Base-by-base conservation (phyloP, 495 filamentous ascomycete species). In the Tuber magnatum region DNA sequence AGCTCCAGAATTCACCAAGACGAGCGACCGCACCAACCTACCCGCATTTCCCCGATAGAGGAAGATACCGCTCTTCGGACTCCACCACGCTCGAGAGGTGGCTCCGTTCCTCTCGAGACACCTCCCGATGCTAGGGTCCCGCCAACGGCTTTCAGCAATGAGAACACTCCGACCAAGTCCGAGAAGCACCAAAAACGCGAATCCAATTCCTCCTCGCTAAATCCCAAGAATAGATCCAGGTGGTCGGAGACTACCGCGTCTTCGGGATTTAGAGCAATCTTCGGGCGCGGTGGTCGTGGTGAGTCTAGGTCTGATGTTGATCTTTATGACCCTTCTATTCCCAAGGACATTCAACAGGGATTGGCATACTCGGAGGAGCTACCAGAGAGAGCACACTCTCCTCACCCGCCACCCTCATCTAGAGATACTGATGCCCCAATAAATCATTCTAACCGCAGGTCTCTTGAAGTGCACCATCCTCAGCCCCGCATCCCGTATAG, bases 171-270 rank as follows among this genome's bases (percentile, higher is more conserved):
- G 43, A 86, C 84, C 79, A 88, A 88, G 77, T 84, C 86, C 72
- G 89, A 88, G 10, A 92, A 92, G 42, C 94, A 94, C 84, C 87
- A 88, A 74, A 97, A 97, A 85, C 93, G 97, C 84, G 96, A 97
- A 83, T 95, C 93, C 18, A 92, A 88, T 83, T 90, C 88, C 80
- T 94, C 93, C 22, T 95, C 93, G 6, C 90, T 97, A 83, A 95
- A 94, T 85, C 92, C 93, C 39, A 97, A 94, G 84, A 92, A 97
- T 75, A 65, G 35, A 65, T 98, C 96, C 20, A 90, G 95, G 43
- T 99, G 95, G 95, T 97, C 94, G 6, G 94, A 95, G 84, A 97
- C 95, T 35, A 98, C 95, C 7, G 88, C 94, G 38, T 95, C 96
- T 3, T 91, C 91, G n/a, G 86, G 81, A 77, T 35, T 86, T 81